phyloP scores from a whole-genome alignment of 2,329 filamentous ascomycete species.

The Pseudopithomyces maydicus region DNA sequence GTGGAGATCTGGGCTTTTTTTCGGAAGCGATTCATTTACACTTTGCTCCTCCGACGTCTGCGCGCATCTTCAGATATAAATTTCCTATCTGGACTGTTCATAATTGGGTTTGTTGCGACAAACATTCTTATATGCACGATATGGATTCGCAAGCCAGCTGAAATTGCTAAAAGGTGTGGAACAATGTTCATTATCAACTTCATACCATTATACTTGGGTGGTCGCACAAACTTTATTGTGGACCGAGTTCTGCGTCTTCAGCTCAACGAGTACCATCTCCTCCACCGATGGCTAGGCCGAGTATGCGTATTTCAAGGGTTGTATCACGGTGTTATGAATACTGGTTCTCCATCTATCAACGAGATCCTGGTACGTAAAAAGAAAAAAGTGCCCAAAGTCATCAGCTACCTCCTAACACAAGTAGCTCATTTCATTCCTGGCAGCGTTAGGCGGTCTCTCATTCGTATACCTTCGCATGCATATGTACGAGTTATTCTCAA shows the following conservation, averaged over 20 bases:
- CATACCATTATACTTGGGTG: conserved; percentile 14
- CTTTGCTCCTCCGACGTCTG: background rate
- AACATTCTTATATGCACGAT: conserved; percentile 21
- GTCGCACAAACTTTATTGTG: conserved; percentile 11
- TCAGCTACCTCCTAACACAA: background rate
- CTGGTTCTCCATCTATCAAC: too few relatives aligned
- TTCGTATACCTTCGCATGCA: conserved; percentile 14
- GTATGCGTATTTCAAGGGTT: conserved; percentile 15
- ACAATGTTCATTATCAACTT: conserved; percentile 16
- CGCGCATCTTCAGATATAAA: conserved; percentile 34
- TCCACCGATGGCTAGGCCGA: conserved; percentile 15
- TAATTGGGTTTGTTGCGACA: conserved; percentile 48
- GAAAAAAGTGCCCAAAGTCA: too few relatives aligned
- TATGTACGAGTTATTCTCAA: conserved; percentile 17
- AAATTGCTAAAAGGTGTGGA: conserved; percentile 13
- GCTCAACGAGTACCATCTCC: conserved; percentile 6
- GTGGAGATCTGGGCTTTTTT: background rate
- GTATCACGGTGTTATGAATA: conserved; percentile 5
- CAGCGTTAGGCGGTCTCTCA: conserved; percentile 4
- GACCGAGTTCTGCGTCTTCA: conserved; percentile 7
- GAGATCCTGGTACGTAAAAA: too few relatives aligned
- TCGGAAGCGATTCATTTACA: background rate
- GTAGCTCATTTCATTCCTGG: conserved; percentile 10
- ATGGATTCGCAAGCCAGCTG: background rate
- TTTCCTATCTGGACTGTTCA: too few relatives aligned